These are phyloP conservation scores for Aspergillus alliaceus DNA, from an alignment of 2,329 filamentous ascomycete genomes.

Conservation along the genomic window DNA sequence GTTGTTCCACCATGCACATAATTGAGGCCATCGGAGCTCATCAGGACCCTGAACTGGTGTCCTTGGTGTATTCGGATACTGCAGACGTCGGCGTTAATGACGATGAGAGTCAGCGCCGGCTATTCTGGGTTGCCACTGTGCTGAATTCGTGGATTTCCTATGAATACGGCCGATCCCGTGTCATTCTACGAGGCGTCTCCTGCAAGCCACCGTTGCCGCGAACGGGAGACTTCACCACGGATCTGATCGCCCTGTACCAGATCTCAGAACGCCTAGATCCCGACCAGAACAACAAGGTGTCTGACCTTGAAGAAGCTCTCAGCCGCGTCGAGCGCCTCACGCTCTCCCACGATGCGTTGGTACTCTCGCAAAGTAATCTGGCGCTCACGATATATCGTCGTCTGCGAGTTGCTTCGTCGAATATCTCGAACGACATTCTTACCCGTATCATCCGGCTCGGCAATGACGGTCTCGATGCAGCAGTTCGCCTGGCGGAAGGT, in stretches of 20 bases:
- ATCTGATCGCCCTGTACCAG: constrained; percentile 11
- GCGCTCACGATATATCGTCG: constrained; percentile 18
- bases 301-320: constrained; percentile 8
- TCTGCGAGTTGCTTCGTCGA: constrained; percentile 10
- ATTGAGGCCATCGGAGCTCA: constrained; percentile 50
- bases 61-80: constrained; percentile 13
- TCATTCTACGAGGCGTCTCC: constrained; percentile 11
- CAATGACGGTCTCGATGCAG: constrained; percentile 7
- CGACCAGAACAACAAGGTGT: constrained; percentile 2
- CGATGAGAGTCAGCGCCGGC: background rate
- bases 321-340: constrained; percentile 1
- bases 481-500: constrained; percentile 2
- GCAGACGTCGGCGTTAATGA: constrained; percentile 3
- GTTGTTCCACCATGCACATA: constrained; percentile 58
- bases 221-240: constrained; percentile 8
- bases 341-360: constrained; percentile 8
- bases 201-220: constrained; percentile 5
- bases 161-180: constrained; percentile 17
- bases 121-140: constrained; percentile 19
- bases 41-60: constrained; percentile 9
- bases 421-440: constrained; percentile 7
- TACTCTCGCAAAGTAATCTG: constrained; percentile 13
- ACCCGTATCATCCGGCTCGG: constrained; percentile 9
- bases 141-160: constrained; percentile 21
- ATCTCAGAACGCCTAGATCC: constrained; percentile 16